These are phyloP conservation scores for Jaapia argillacea DNA, from an alignment of 768 basidiomycete genomes.

Conservation along the genomic window DNA sequence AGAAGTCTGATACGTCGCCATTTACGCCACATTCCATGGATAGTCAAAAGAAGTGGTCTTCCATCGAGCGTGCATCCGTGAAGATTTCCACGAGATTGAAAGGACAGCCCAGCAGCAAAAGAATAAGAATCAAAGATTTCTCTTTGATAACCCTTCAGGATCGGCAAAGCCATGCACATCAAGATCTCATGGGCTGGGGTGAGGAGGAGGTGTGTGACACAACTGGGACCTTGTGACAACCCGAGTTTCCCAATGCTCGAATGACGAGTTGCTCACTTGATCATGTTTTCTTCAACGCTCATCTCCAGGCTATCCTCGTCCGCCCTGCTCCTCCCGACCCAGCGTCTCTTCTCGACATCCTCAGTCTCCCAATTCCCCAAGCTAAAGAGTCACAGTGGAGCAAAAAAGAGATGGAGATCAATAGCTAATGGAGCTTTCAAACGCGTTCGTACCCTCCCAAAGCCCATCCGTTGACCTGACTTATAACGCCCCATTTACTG, in stretches of 20 bases:
- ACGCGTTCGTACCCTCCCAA: slow-evolving; percentile 66
- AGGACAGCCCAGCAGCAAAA: too few species aligned
- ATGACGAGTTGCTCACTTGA: neutral
- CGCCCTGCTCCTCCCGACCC: slow-evolving; percentile 41
- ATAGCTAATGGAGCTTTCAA: slow-evolving; percentile 60
- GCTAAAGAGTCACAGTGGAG: slow-evolving; percentile 70
- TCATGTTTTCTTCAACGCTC: slow-evolving; percentile 18
- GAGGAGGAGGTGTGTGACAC: neutral
- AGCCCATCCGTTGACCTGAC: too few species aligned
- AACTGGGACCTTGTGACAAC: neutral
- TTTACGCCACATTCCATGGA: too few species aligned
- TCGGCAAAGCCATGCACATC: too few species aligned
- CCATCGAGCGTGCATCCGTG: too few species aligned
- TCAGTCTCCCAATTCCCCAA: slow-evolving; percentile 53
- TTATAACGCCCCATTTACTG: too few species aligned
- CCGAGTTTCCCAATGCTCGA: neutral
- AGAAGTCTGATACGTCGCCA: too few species aligned
- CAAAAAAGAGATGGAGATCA: slow-evolving; percentile 75
- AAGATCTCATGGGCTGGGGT: neutral
- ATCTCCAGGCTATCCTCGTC: slow-evolving; percentile 1
- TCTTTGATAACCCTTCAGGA: too few species aligned
- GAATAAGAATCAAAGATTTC: too few species aligned
- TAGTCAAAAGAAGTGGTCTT: too few species aligned
- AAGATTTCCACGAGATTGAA: too few species aligned
- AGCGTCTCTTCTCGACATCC: slow-evolving; percentile 48